A percentile compares a stretch with the other conserved stretches of the same genome.
Evolutionary conservation across 805 yeast species (phyloP).

Genomic region (Ogataea corticis): DNA sequence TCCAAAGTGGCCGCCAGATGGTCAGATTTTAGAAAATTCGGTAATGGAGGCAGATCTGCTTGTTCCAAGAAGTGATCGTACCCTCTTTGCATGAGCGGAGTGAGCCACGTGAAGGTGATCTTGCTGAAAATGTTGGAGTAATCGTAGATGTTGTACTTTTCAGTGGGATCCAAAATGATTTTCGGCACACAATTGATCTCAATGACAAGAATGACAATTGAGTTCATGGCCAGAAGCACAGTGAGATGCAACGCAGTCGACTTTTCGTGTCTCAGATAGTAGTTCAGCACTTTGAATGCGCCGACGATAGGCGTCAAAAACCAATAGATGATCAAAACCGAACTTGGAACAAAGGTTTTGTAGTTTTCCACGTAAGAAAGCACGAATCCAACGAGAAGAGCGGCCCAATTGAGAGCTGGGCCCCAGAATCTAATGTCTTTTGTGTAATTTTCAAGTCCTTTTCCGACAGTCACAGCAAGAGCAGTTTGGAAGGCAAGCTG

Average conservation of each 20-base stretch:
- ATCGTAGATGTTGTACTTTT: conserved; percentile 45
- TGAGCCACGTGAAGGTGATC: conserved; percentile 61
- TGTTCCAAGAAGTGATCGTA: conserved; percentile 44
- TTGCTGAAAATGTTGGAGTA: conserved; percentile 51
- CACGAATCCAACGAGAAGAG: conserved; percentile 50
- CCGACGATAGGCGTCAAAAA: conserved; percentile 52
- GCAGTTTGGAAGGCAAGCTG: conserved; percentile 40
- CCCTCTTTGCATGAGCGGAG: conserved; percentile 55
- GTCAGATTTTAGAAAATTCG: conserved; percentile 60
- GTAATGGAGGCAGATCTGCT: conserved; percentile 78
- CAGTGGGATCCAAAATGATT: conserved; percentile 32
- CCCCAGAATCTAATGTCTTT: conserved; percentile 32
- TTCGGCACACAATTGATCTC: conserved; percentile 45
- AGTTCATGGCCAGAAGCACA: conserved; percentile 34
- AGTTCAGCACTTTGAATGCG: conserved; percentile 43
- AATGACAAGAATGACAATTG: conserved; percentile 41
- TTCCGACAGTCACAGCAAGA: conserved; percentile 19
- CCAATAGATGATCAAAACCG: conserved; percentile 77
- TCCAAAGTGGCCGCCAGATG: conserved; percentile 51
- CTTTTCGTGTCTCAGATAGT: conserved; percentile 37
- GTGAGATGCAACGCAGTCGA: conserved; percentile 34
- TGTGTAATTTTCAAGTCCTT: conserved; percentile 23
- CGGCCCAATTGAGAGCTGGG: conserved; percentile 37
- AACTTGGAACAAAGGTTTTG: conserved; percentile 63
- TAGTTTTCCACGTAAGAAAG: conserved; percentile 74